Base-by-base conservation (phyloP, 495 filamentous ascomycete genomes). In the Penicillium diatomitis region DNA sequence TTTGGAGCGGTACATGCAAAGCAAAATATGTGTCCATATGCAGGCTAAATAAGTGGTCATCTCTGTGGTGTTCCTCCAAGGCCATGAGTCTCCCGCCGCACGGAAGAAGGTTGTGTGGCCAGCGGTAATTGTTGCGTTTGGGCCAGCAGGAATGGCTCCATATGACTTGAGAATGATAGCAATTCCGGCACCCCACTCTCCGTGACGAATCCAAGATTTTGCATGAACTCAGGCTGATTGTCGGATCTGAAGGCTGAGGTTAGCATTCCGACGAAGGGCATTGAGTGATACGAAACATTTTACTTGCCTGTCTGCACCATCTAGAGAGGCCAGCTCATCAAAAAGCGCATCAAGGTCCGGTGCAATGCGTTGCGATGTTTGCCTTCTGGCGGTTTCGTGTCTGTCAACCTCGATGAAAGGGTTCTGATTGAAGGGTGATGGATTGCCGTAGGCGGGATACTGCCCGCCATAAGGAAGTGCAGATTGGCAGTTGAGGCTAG, bases 161-260 rank as follows among this genome's bases (percentile, higher is more conserved):
- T 61, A 33, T 69, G 67, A 49, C 52, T 57, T 8, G 64, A 59
- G 39, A 69, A 72, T 0, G 67, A 63, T 46, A 66, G 70, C 0
- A 70, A 49, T 41, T 70, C 69, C 0, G 68, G 65, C 3, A 67
- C 57, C 0, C 62, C 64, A 0, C 61, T 55, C 38, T 70, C 64
- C 0, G 69, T 53, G 4, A 72, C 60, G 20, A 70, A 72, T 3
- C 69, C 69, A 5, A 72, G 50, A 12, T 72, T 72, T 41, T 72
- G 69, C 69, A 72, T 72, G 52, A 72, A 72, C 40, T 72, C 69
- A 0, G 65, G 61, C 46, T 62, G 61, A 45, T 69, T 69, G 38
- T 72, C 69, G 40, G 62, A 41, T 44, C 69, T 72, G 11, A 2
- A 30, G 6, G 20, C 38, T 29, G 12, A 36, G 29, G 30, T 46